These are phyloP conservation scores for Penicillium italicum DNA, from an alignment of 2,329 filamentous ascomycete genomes.

Conservation along the genomic window DNA sequence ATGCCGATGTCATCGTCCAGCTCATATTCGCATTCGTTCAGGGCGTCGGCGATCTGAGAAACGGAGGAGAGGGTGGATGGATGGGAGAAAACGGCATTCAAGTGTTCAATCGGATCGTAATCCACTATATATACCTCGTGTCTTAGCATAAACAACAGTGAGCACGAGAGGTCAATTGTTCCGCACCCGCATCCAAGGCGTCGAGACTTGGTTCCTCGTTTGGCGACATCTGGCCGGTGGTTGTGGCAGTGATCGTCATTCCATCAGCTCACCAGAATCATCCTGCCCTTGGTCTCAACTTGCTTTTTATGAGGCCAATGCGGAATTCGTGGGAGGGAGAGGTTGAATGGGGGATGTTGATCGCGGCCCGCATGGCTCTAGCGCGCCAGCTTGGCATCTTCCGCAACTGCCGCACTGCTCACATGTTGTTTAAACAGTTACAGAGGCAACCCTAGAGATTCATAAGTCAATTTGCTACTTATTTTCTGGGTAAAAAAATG, in stretches of 20 bases:
- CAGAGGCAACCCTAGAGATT: background rate
- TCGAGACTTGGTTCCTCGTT: constrained; percentile 38
- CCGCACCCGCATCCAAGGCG: constrained; percentile 46
- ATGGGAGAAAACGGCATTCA: constrained; percentile 91
- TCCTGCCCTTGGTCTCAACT: constrained; percentile 17
- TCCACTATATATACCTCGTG: constrained; percentile 53
- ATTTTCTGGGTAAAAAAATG: background rate
- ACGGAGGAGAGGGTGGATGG: constrained; percentile 79
- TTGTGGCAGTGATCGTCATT: constrained; percentile 34
- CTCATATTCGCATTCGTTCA: constrained; percentile 74
- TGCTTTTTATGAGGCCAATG: constrained; percentile 13
- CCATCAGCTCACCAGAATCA: constrained; percentile 30
- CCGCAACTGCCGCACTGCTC: constrained; percentile 8
- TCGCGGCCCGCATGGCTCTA: constrained; percentile 13
- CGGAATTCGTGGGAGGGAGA: constrained; percentile 12
- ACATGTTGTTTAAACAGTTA: background rate
- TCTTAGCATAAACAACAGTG: constrained; percentile 7
- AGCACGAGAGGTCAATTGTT: constrained; percentile 1
- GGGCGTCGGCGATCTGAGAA: constrained; percentile 66
- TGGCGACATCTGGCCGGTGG: constrained; percentile 38
- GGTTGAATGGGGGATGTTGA: constrained; percentile 7
- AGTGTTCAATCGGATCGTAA: constrained; percentile 88
- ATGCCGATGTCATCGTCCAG: constrained; percentile 72
- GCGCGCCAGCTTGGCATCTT: constrained; percentile 18
- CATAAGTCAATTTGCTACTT: background rate